These are phyloP conservation scores for Sclerotiophoma versabilis DNA, from an alignment of 2,329 filamentous ascomycete species.

Conservation along the genomic window DNA sequence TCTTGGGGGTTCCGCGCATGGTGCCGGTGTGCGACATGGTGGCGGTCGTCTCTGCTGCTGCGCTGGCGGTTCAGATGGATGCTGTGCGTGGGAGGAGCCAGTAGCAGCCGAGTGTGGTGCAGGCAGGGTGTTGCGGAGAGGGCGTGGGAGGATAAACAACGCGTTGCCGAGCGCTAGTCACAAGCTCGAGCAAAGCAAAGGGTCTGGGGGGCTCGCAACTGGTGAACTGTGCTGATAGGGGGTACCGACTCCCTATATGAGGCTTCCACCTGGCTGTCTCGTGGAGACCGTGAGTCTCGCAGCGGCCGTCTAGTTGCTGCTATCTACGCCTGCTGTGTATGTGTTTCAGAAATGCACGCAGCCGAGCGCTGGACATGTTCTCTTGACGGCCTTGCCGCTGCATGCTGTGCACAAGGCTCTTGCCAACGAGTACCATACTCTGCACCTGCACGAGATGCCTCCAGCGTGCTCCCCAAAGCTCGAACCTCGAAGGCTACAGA, in stretches of 20 bases:
- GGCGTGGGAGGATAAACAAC: conserved; percentile 7
- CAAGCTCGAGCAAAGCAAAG: conserved; percentile 10
- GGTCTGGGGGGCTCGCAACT: conserved; percentile 7
- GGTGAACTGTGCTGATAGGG: conserved; percentile 13
- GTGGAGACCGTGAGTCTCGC: neutral
- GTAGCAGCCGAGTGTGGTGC: conserved; percentile 2
- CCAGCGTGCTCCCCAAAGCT: neutral
- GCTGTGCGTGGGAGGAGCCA: conserved; percentile 10
- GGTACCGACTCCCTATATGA: conserved; percentile 3
- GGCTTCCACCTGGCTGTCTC: neutral
- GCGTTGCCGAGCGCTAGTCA: conserved; percentile 18
- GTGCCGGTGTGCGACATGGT: conserved; percentile 69
- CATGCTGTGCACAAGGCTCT: neutral
- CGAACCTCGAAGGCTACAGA: neutral
- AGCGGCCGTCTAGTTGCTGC: too few species aligned
- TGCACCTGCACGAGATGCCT: neutral
- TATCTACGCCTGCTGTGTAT: neutral
- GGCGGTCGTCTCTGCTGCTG: conserved; percentile 22
- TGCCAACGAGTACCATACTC: neutral
- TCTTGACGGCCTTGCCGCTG: neutral
- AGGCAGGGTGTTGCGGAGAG: conserved; percentile 2
- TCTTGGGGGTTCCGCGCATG: conserved; percentile 74
- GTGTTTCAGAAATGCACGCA: conserved; percentile 5
- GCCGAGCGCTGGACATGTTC: neutral
- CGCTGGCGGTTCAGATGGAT: conserved; percentile 18